Conservation (phyloP, 164 flowering plant species). For the Liriodendron chinense region DNA sequence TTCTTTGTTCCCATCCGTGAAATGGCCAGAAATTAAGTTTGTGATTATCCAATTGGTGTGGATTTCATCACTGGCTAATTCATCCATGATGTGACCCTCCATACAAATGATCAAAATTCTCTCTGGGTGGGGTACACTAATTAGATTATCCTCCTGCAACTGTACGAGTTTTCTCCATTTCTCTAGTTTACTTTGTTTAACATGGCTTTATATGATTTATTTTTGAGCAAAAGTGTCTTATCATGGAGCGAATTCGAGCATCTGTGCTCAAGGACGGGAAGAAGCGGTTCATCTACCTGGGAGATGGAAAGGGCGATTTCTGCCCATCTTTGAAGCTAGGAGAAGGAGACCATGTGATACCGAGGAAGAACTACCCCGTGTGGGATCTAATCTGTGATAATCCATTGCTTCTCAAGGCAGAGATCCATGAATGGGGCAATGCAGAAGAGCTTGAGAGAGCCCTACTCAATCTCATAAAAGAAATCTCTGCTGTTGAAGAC, state of each 20-base stretch:
- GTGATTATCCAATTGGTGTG: no score
- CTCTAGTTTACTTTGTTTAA: not conserved
- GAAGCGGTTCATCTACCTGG: conserved; percentile 62
- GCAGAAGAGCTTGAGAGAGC: conserved; percentile 55
- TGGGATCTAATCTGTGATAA: conserved; percentile 58
- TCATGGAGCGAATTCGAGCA: conserved; percentile 53
- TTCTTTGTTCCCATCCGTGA: no score
- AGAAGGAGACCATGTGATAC: conserved; percentile 57
- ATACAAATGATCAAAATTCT: no score
- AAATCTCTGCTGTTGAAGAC: not conserved
- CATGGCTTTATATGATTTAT: no score
- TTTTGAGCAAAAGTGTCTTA: conserved; percentile 35
- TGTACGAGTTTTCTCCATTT: not conserved
- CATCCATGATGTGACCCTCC: no score
- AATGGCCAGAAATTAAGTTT: no score
- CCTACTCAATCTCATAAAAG: conserved; percentile 29
- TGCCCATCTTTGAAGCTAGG: conserved; percentile 67
- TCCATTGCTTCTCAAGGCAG: conserved; percentile 47
- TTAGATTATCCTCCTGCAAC: no score
- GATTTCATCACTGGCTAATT: no score
- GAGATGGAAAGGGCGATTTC: conserved; percentile 76
- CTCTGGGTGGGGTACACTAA: no score
- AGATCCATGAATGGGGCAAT: conserved; percentile 60
- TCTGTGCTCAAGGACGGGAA: conserved; percentile 26
- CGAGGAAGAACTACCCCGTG: conserved; percentile 65